A percentile compares a stretch with the other conserved stretches of the same genome.
Evolutionary conservation across 73 alveolate genomes (phyloP).

Genomic region (Paramecium tetraurelia): DNA sequence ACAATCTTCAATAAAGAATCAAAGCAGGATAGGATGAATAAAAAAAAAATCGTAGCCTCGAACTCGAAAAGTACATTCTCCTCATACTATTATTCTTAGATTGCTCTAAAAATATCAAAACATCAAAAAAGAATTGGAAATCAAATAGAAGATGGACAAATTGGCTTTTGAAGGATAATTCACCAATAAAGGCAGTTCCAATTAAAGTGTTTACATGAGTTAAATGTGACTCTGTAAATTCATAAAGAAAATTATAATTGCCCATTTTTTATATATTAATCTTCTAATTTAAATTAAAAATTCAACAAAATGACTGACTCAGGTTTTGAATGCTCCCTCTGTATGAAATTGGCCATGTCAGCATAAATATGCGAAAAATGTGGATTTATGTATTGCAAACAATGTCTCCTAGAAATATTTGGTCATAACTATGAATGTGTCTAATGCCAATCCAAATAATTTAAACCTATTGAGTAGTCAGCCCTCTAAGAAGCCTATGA

Average conservation of each 20-base stretch:
- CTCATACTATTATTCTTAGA: neutral
- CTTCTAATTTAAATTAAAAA: neutral
- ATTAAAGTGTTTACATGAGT: neutral
- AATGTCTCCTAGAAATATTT: neutral
- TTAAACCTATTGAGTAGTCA: neutral
- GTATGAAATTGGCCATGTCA: neutral
- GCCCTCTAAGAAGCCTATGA: neutral
- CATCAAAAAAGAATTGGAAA: conserved; percentile 65
- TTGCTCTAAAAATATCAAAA: conserved; percentile 66
- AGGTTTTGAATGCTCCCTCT: neutral
- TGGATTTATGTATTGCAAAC: neutral
- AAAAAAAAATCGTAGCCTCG: conserved; percentile 56
- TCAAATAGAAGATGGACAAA: conserved; percentile 34
- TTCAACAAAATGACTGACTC: neutral
- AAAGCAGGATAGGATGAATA: conserved; percentile 60
- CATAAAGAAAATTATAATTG: neutral
- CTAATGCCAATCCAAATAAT: neutral
- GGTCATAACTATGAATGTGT: neutral
- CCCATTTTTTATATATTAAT: neutral
- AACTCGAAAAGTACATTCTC: conserved; percentile 55
- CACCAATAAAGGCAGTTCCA: conserved; percentile 33
- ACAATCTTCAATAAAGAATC: conserved; percentile 59
- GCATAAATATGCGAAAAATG: neutral
- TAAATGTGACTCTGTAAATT: neutral
- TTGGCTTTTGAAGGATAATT: conserved; percentile 55